Conservation (phyloP, 495 filamentous ascomycete genomes). For the Amorphotheca resinae region DNA sequence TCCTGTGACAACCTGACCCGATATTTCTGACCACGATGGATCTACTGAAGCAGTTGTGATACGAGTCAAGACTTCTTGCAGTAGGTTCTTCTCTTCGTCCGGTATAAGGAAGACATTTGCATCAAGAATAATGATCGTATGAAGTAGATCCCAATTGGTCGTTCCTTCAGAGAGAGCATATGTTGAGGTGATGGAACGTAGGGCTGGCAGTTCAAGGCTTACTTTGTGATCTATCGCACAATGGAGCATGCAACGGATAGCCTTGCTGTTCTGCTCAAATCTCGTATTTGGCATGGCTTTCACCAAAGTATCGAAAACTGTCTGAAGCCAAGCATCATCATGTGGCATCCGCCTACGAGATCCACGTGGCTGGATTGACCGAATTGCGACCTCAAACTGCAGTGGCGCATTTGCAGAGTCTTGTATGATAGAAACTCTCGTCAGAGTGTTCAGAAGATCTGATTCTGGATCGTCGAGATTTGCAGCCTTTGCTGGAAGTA, state of each 20-base stretch:
- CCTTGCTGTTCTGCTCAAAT: constrained; percentile 9
- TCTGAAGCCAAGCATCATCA: constrained; percentile 55
- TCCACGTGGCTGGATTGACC: constrained; percentile 40
- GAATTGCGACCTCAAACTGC: constrained; percentile 47
- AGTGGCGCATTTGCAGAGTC: constrained; percentile 24
- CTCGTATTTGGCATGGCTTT: constrained; percentile 15
- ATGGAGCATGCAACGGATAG: constrained; percentile 28
- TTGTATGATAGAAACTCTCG: constrained; percentile 24
- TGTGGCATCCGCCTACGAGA: constrained; percentile 38
- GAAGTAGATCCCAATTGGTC: constrained; percentile 49
- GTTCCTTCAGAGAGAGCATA: constrained; percentile 26
- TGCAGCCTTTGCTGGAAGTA: constrained; percentile 49
- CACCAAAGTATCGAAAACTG: constrained; percentile 43
- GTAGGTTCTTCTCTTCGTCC: constrained; percentile 22
- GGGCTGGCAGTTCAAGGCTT: constrained; percentile 20
- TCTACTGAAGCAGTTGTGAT: constrained; percentile 19
- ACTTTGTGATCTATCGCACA: constrained; percentile 27
- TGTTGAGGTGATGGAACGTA: constrained; percentile 29
- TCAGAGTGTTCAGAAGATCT: constrained; percentile 34
- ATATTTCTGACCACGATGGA: constrained; percentile 10
- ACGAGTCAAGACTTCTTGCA: constrained; percentile 25
- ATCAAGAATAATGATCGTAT: constrained; percentile 50
- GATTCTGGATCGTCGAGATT: constrained; percentile 8
- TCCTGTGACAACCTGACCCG: constrained; percentile 19
- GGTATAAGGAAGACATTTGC: constrained; percentile 51